Evolutionary conservation across 2,329 filamentous ascomycete genomes (phyloP), one percentile per base, ranked within the genome.

Genomic region (Aspergillus viridinutans): DNA sequence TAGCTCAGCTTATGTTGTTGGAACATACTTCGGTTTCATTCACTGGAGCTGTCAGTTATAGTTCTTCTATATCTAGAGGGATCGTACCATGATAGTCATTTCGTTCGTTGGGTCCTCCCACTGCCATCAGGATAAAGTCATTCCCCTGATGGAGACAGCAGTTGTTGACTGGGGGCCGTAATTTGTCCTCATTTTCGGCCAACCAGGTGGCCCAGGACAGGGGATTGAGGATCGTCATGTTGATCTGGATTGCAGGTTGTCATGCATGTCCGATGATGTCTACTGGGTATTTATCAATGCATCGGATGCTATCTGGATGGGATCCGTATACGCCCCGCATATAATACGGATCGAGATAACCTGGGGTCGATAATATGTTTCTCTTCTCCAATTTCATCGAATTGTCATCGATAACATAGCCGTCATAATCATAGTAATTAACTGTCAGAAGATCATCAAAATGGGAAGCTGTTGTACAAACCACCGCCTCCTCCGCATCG

Each of bases 121-220:
- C 61, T 1, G 57, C 61, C 61, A 64, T 64, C 45, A 64, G 14
- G 8, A 58, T 62, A 50, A 64, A 64, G n/a, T 64, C 61, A 1
- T 61, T 52, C 10, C 61, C 61, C 2, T 50, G 52, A 35, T 62
- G 61, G 9, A 64, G 55, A 47, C 60, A 64, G 47, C 50, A 50
- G 25, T 64, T 62, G 49, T 62, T 64, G 21, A 62, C 52, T 7
- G 61, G 61, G 2, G 61, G 61, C 10, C 52, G 50, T 20, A 64
- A 42, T 20, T 58, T 55, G 4, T 58, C 49, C 3, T 56, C 50
- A 48, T 64, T 64, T n/a, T 50, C 53, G 21, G 56, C 55, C 17
- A 64, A 26, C 61, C 61, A 64, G 8, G 54, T 25, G 43, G 20
- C 52, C 14, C 40, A 64, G n/a, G 20, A 49, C n/a, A 56, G 59